These are phyloP conservation scores for Arthrobotrys sphaeroides DNA, from an alignment of 2,329 filamentous ascomycete species.

Conservation along the genomic window DNA sequence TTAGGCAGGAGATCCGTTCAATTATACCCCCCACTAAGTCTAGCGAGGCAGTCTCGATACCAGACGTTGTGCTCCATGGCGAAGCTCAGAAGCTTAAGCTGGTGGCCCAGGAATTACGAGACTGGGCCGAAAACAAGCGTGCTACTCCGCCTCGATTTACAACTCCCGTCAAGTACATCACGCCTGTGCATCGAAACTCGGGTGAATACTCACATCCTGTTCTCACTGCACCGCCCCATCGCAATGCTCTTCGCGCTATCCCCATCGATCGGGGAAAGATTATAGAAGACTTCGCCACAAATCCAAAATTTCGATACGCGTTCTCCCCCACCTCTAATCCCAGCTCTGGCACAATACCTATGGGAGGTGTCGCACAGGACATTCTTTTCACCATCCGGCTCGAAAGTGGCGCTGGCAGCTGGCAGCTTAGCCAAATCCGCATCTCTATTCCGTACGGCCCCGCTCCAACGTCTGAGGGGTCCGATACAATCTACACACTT, in stretches of 20 bases:
- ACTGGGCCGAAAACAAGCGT: not conserved
- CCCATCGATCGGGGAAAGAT: not conserved
- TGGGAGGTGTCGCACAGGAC: not conserved
- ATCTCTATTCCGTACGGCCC: not conserved
- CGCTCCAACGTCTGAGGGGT: not conserved
- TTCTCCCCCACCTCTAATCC: too few species aligned
- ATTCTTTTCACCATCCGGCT: constrained; percentile 7
- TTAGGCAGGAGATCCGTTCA: not conserved
- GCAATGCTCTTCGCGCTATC: not conserved
- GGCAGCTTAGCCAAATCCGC: not conserved
- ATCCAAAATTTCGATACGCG: too few species aligned
- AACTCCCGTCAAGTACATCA: not conserved
- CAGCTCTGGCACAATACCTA: not conserved
- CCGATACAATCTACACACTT: not conserved
- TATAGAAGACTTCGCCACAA: too few species aligned
- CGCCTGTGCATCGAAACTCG: not conserved
- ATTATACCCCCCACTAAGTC: not conserved
- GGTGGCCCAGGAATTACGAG: too few species aligned
- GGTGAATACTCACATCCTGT: constrained; percentile 6
- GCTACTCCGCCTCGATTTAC: not conserved
- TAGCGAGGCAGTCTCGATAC: too few species aligned
- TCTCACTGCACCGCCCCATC: not conserved
- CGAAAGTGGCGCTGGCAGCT: not conserved
- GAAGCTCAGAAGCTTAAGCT: too few species aligned
- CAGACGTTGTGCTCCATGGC: too few species aligned